Percentiles rank a stretch among this genome's conserved stretches.
Conservation (phyloP, 768 basidiomycete species). For the Tylopilus balloui region DNA sequence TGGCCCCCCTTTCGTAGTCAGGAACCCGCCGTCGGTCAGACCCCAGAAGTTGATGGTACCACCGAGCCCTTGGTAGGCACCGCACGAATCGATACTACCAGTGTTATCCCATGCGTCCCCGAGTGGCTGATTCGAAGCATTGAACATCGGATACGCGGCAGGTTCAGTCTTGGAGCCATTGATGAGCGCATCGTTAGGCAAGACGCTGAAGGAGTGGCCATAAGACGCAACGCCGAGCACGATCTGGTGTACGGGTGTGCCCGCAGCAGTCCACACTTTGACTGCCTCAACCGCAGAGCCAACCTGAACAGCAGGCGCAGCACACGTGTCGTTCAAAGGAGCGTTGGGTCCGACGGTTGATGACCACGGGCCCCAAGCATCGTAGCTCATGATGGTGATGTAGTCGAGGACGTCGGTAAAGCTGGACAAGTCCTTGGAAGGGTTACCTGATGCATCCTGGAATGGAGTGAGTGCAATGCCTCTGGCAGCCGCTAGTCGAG, state of each 20-base stretch:
- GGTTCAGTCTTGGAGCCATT: slow-evolving; percentile 35
- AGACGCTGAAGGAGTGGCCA: slow-evolving; percentile 65
- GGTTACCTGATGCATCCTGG: slow-evolving; percentile 47
- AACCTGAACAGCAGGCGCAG: slow-evolving; percentile 47
- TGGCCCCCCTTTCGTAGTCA: slow-evolving; percentile 30
- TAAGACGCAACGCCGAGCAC: slow-evolving; percentile 80
- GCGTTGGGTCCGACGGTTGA: slow-evolving; percentile 70
- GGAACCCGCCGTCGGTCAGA: slow-evolving; percentile 52
- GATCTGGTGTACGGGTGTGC: slow-evolving; percentile 65
- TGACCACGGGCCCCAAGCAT: slow-evolving; percentile 51
- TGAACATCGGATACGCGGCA: slow-evolving; percentile 47
- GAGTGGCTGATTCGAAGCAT: slow-evolving; percentile 38
- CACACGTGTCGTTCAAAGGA: slow-evolving; percentile 75
- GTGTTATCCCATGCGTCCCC: slow-evolving; percentile 55
- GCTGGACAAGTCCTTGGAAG: slow-evolving; percentile 61
- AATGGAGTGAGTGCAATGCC: slow-evolving; percentile 47
- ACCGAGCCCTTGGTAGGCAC: slow-evolving; percentile 39
- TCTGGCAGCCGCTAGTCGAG: too few species aligned
- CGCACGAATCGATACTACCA: slow-evolving; percentile 52
- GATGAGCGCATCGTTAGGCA: slow-evolving; percentile 35
- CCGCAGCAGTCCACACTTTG: slow-evolving; percentile 66
- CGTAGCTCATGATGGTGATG: slow-evolving; percentile 64
- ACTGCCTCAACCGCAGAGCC: slow-evolving; percentile 79
- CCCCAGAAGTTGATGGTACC: slow-evolving; percentile 61
- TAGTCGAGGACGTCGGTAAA: slow-evolving; percentile 70